Conservation (phyloP, 768 basidiomycete species). For the Hemileccinum rubropunctum region DNA sequence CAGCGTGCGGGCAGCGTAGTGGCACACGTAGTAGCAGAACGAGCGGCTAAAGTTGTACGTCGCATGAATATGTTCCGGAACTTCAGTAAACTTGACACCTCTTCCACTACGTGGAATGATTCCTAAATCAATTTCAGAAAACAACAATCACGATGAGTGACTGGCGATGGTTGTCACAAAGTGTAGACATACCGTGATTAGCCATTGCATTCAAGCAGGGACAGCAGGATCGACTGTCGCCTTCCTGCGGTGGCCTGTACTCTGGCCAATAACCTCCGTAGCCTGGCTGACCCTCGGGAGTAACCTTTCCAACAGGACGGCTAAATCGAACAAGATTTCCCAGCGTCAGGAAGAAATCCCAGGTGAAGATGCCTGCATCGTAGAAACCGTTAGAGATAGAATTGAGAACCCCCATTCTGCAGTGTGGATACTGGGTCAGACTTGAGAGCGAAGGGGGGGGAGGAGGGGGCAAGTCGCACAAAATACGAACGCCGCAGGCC, state of each 20-base stretch:
- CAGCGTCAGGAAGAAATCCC: conserved; percentile 14
- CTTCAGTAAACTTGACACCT: conserved; percentile 56
- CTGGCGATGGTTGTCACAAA: conserved; percentile 36
- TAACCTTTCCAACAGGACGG: conserved; percentile 49
- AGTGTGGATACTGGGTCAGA: too few relatives aligned
- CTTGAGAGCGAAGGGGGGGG: too few relatives aligned
- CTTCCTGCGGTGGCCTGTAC: conserved; percentile 52
- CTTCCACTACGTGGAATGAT: conserved; percentile 60
- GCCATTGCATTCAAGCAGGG: conserved; percentile 77
- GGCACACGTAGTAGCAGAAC: conserved; percentile 64
- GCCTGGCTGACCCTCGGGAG: conserved; percentile 51
- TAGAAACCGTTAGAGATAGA: conserved; percentile 4
- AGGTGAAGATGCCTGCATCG: neutral
- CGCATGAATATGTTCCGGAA: conserved; percentile 38
- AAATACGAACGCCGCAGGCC: too few relatives aligned
- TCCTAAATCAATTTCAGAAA: conserved; percentile 13
- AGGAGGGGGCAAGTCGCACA: too few relatives aligned
- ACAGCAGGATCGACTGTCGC: conserved; percentile 68
- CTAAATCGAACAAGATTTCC: conserved; percentile 11
- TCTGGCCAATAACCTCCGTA: conserved; percentile 66
- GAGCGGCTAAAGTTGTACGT: conserved; percentile 70
- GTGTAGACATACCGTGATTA: conserved; percentile 64
- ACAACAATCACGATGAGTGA: neutral
- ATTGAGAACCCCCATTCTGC: conserved; percentile 7
- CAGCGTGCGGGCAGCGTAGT: conserved; percentile 55